Percentiles rank a stretch among this genome's conserved stretches.
These are phyloP conservation scores for Thraustochytrium sp. DNA, from an alignment of 352 stramenopile genomes.

Conservation along the genomic window DNA sequence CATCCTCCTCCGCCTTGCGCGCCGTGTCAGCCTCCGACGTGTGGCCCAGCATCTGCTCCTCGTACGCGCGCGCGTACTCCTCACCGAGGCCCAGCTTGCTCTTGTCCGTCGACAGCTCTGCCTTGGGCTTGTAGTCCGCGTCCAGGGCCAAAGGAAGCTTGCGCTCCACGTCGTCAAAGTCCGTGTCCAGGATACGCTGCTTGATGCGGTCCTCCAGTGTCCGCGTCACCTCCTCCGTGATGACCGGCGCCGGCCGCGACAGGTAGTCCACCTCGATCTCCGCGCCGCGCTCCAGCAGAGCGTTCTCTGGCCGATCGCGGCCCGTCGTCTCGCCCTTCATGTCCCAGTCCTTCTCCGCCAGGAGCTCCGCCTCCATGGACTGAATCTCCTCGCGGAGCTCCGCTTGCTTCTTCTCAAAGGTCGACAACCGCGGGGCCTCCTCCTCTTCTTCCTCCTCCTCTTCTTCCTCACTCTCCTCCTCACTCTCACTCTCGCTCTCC, in stretches of 20 bases:
- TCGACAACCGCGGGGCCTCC: background rate
- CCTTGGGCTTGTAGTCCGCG: constrained; percentile 55
- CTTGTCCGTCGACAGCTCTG: constrained; percentile 80
- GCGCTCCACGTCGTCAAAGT: constrained; percentile 81
- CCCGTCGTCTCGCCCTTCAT: constrained; percentile 76
- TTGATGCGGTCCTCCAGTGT: constrained; percentile 82
- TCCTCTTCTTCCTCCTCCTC: constrained; percentile 1
- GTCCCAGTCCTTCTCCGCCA: constrained; percentile 74
- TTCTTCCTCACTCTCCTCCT: background rate
- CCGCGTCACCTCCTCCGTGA: constrained; percentile 75
- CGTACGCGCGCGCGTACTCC: constrained; percentile 85
- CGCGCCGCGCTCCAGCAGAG: constrained; percentile 65
- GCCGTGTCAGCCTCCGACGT: constrained; percentile 72
- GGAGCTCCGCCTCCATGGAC: constrained; percentile 69
- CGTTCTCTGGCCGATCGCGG: constrained; percentile 71
- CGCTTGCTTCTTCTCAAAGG: constrained; percentile 31
- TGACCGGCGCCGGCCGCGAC: constrained; percentile 70
- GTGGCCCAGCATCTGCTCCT: constrained; percentile 76
- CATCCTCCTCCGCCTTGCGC: constrained; percentile 63
- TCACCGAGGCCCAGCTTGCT: constrained; percentile 77
- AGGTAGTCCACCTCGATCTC: constrained; percentile 76
- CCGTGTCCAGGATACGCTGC: constrained; percentile 75
- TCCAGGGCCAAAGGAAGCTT: constrained; percentile 57
- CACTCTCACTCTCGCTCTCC: background rate
- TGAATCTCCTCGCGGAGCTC: constrained; percentile 61